phyloP scores from a whole-genome alignment of 305 asterid genomes.

The Withania somnifera region DNA sequence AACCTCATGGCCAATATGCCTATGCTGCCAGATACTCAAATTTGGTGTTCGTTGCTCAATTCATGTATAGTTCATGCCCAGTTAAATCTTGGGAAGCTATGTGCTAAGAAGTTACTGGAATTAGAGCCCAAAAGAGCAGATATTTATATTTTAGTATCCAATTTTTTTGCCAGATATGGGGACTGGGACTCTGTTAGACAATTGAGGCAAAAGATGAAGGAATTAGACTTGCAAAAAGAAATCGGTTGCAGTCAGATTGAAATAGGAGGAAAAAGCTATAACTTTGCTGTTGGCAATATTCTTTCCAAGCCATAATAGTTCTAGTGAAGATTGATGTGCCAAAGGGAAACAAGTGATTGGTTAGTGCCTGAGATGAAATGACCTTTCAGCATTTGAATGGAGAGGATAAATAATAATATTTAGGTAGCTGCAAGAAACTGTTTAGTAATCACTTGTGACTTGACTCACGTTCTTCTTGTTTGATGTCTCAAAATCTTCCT shows the following conservation, averaged over 20 bases:
- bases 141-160: constrained; percentile 20
- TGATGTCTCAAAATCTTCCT: background rate
- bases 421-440: background rate
- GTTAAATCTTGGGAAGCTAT: constrained; percentile 11
- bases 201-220: constrained; percentile 15
- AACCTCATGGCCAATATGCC: constrained; percentile 16
- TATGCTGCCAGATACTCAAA: constrained; percentile 15
- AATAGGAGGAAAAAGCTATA: constrained; percentile 15
- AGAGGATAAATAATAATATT: constrained; percentile 5
- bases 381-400: constrained; percentile 10
- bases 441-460: background rate
- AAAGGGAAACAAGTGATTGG: background rate
- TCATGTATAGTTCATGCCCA: constrained; percentile 11
- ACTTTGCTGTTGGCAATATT: constrained; percentile 9
- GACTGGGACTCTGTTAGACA: constrained; percentile 19
- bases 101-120: constrained; percentile 15
- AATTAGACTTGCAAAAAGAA: constrained; percentile 11
- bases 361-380: background rate
- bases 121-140: constrained; percentile 18
- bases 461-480: background rate
- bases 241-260: constrained; percentile 25
- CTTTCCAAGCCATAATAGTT: constrained; percentile 5
- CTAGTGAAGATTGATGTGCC: background rate
- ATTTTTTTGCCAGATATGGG: constrained; percentile 16
- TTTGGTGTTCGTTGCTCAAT: constrained; percentile 23